phyloP scores from a whole-genome alignment of 495 filamentous ascomycete genomes.

The Apodospora peruviana region DNA sequence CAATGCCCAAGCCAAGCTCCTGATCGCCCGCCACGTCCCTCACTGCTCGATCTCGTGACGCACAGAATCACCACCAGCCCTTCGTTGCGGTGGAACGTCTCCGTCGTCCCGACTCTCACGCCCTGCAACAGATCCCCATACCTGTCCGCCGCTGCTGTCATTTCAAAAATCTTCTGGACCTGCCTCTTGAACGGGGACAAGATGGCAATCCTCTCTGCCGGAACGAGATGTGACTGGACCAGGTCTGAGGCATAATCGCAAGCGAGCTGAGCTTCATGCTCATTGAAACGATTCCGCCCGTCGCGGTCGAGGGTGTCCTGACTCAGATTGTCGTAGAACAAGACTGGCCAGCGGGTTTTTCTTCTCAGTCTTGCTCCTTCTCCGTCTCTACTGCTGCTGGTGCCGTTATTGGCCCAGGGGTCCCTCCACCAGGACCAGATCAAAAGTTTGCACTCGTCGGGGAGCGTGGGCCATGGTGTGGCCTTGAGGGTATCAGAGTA shows the following conservation, averaged over 20 bases:
- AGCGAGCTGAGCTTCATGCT: conserved; percentile 40
- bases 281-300: conserved; percentile 50
- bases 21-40: conserved; percentile 43
- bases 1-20: conserved; percentile 41
- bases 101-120: conserved; percentile 51
- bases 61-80: conserved; percentile 50
- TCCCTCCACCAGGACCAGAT: conserved; percentile 46
- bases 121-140: too few species aligned
- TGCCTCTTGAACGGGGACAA: conserved; percentile 53
- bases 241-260: conserved; percentile 36
- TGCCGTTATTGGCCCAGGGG: too few species aligned
- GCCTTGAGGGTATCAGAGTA: conserved; percentile 50
- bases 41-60: conserved; percentile 43
- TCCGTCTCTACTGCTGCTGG: too few species aligned
- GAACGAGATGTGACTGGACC: conserved; percentile 27
- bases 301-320: conserved; percentile 46
- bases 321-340: conserved; percentile 41
- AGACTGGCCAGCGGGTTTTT: conserved; percentile 38
- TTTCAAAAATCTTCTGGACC: conserved; percentile 37
- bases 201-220: conserved; percentile 43
- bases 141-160: conserved; percentile 17
- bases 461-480: conserved; percentile 26
- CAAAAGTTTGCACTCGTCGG: conserved; percentile 26
- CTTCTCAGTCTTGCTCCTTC: too few species aligned
- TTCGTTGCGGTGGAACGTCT: conserved; percentile 55